Base-by-base conservation (phyloP, 2,329 filamentous ascomycete species). In the Escovopsis weberi region DNA sequence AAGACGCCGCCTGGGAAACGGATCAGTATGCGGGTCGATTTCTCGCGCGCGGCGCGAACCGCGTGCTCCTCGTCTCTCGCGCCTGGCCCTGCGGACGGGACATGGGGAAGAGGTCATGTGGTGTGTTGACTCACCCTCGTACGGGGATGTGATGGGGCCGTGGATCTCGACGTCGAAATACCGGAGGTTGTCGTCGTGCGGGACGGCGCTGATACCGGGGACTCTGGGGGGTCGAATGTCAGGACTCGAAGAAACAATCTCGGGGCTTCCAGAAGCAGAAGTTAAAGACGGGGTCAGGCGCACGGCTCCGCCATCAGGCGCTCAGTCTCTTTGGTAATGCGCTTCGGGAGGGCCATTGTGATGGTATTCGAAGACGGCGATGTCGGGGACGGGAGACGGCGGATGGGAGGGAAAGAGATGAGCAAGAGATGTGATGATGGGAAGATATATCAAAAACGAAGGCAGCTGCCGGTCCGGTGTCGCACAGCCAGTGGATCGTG, bases 131-230 rank as follows among this genome's bases (percentile, higher is more conserved):
- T 45, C 58, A 93, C 89, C 86, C 72, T 96, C 88, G 59, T 96
- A 96, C 46, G 91, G 91, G 44, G 89, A 95, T 57, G 88, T 83
- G 34, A 81, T 78, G 19, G 89, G 89, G 6, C 89, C 89, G 59
- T 95, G 81, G 59, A 98, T 95, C 55, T 85, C 86, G 52, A 98
- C 93, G 61, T 98, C 93, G 57, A 98, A 98, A 66, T 98, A 98
- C 53, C 91, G 78, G 45, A 96, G 76, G 65, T 98, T 98, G 55
- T 98, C 91, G 55, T 95, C 87, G 62, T 96, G 91, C 39, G 93
- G 93, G 41, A 93, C 72, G 40, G 91, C 91, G 56, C 85, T 94
- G 66, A 98, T 98, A 47, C 91, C 91, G 28, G 89, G 87, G 30
- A 98, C 91, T 50, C 88, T 95, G 57, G 46, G 46, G 35, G 47